Percentiles rank a stretch among this genome's conserved stretches.
phyloP scores from a whole-genome alignment of 352 stramenopile species.

The Phytophthora vignae region DNA sequence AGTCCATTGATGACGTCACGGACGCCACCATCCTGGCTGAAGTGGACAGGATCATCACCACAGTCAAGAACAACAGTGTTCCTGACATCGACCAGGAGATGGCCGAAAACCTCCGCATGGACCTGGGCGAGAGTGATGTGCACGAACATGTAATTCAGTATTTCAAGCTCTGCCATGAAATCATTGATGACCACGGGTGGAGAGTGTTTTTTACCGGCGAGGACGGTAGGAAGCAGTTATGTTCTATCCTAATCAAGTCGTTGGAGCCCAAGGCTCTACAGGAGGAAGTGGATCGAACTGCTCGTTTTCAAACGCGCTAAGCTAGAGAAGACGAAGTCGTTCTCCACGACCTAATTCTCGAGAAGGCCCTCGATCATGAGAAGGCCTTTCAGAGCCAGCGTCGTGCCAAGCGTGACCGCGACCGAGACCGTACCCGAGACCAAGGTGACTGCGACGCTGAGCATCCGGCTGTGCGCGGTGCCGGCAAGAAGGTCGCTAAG shows the following conservation, averaged over 20 bases:
- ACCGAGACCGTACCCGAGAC: not conserved
- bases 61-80: slow-evolving; percentile 2
- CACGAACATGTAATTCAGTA: slow-evolving; percentile 6
- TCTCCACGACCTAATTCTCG: not conserved
- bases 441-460: too few species aligned
- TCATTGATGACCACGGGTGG: slow-evolving; percentile 5
- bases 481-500: not conserved
- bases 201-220: not conserved
- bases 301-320: slow-evolving; percentile 4
- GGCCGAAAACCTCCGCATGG: not conserved
- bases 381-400: slow-evolving; percentile 1
- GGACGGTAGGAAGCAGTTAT: slow-evolving; percentile 1
- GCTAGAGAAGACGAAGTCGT: not conserved
- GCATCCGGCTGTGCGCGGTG: too few species aligned
- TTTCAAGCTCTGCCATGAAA: not conserved
- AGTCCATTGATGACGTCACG: not conserved
- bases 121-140: slow-evolving; percentile 1
- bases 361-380: slow-evolving; percentile 2
- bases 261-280: slow-evolving; percentile 4
- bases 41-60: not conserved
- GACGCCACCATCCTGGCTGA: not conserved
- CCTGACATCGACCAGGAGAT: slow-evolving; percentile 10
- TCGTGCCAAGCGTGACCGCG: not conserved
- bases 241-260: not conserved
- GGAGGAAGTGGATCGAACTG: not conserved